phyloP scores from a whole-genome alignment of 345 rosid genomes.

The Eucalyptus regnans region DNA sequence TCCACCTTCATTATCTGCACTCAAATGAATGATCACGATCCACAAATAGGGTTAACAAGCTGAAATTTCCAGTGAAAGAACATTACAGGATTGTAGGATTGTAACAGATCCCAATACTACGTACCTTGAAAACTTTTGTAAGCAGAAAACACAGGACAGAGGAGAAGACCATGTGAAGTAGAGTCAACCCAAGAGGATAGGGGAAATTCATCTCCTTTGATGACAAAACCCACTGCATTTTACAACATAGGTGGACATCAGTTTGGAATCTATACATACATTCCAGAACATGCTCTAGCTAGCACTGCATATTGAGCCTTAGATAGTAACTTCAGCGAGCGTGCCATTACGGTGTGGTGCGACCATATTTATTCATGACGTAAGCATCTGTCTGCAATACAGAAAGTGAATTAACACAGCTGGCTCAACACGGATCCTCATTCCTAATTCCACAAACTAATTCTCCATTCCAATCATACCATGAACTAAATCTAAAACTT shows the following conservation, averaged over 20 bases:
- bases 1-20: slow-evolving; percentile 74
- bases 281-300: neutral
- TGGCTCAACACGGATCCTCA: neutral
- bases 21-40: neutral
- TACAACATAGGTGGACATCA: neutral
- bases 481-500: neutral
- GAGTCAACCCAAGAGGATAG: slow-evolving; percentile 93
- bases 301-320: neutral
- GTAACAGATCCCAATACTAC: neutral
- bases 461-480: neutral
- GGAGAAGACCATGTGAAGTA: slow-evolving; percentile 92
- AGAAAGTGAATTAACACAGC: neutral
- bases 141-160: slow-evolving; percentile 76
- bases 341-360: neutral
- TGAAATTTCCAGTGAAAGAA: neutral
- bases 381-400: neutral
- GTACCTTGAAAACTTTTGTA: slow-evolving; percentile 84
- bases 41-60: neutral
- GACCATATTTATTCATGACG: neutral
- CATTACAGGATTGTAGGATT: neutral
- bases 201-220: slow-evolving; percentile 96
- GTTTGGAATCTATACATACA: neutral
- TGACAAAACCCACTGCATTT: slow-evolving; percentile 89
- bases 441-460: neutral
- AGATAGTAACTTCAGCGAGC: neutral